Evolutionary conservation across 768 basidiomycete species (phyloP).

Genomic region (Cystobasidium tubakii): DNA sequence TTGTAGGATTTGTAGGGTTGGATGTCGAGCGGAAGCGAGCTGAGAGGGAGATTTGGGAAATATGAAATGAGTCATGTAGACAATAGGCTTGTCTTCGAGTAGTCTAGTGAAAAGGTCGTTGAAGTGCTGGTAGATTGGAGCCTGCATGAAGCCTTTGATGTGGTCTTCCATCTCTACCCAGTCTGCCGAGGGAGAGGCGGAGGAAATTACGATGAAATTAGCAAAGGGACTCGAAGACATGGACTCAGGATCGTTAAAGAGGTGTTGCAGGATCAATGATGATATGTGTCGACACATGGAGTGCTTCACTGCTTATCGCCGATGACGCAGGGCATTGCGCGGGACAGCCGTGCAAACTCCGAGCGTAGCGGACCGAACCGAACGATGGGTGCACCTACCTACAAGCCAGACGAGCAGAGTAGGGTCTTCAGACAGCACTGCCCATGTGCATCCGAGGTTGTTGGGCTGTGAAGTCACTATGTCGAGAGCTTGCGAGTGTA

Average conservation of each 20-base stretch:
- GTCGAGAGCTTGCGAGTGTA: background rate
- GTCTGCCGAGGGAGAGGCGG: background rate
- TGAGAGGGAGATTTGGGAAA: slow-evolving; percentile 7
- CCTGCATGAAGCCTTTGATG: slow-evolving; percentile 4
- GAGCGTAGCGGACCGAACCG: background rate
- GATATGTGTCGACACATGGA: too few species aligned
- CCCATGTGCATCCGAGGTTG: slow-evolving; percentile 27
- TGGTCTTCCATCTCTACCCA: slow-evolving; percentile 16
- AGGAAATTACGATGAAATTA: background rate
- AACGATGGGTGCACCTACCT: background rate
- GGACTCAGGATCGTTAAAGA: too few species aligned
- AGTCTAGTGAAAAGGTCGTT: background rate
- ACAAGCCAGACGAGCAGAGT: slow-evolving; percentile 33
- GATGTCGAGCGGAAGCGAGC: background rate
- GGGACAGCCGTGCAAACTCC: background rate
- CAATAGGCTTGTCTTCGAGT: background rate
- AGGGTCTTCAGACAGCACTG: slow-evolving; percentile 18
- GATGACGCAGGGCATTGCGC: background rate
- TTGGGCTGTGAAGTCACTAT: slow-evolving; percentile 15
- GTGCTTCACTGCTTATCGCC: slow-evolving; percentile 13
- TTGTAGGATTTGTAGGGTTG: slow-evolving; percentile 18
- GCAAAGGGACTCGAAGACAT: too few species aligned
- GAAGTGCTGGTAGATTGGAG: background rate
- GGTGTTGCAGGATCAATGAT: too few species aligned
- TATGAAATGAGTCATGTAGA: slow-evolving; percentile 7